Conservation (phyloP, 2,329 filamentous ascomycete genomes). For the Exophiala spinifera region DNA sequence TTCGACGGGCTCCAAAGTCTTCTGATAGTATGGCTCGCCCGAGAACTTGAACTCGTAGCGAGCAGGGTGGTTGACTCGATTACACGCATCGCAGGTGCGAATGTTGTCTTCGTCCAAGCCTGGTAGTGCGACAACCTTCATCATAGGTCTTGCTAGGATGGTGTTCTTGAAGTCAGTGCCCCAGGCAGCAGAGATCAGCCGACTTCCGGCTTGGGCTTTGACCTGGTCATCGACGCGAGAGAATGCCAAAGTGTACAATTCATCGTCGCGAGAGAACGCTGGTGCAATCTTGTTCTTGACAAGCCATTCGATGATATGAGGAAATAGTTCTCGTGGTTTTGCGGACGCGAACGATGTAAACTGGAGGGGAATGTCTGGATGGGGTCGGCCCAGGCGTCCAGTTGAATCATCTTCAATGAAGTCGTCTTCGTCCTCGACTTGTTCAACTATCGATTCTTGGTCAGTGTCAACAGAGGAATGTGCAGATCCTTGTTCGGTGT, state of each 20-base stretch:
- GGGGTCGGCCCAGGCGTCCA: conserved; percentile 55
- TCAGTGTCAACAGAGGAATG: conserved; percentile 18
- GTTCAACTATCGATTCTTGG: conserved; percentile 23
- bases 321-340: conserved; percentile 69
- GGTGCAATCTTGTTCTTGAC: conserved; percentile 76
- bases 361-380: conserved; percentile 61
- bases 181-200: conserved; percentile 71
- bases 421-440: conserved; percentile 52
- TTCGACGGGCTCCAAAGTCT: conserved; percentile 62
- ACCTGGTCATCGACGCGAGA: conserved; percentile 70
- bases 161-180: conserved; percentile 62
- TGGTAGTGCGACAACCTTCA: conserved; percentile 42
- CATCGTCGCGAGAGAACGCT: conserved; percentile 60
- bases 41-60: conserved; percentile 61
- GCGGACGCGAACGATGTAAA: conserved; percentile 66
- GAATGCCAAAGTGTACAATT: conserved; percentile 67
- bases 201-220: conserved; percentile 63
- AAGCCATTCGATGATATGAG: conserved; percentile 73
- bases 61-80: conserved; percentile 65
- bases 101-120: conserved; percentile 22
- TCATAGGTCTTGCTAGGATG: conserved; percentile 62
- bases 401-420: conserved; percentile 63
- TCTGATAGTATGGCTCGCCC: conserved; percentile 64
- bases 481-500: not conserved
- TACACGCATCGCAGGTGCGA: conserved; percentile 65